Evolutionary conservation across 2,329 filamentous ascomycete genomes (phyloP).

Genomic region (Colletotrichum acutatum): DNA sequence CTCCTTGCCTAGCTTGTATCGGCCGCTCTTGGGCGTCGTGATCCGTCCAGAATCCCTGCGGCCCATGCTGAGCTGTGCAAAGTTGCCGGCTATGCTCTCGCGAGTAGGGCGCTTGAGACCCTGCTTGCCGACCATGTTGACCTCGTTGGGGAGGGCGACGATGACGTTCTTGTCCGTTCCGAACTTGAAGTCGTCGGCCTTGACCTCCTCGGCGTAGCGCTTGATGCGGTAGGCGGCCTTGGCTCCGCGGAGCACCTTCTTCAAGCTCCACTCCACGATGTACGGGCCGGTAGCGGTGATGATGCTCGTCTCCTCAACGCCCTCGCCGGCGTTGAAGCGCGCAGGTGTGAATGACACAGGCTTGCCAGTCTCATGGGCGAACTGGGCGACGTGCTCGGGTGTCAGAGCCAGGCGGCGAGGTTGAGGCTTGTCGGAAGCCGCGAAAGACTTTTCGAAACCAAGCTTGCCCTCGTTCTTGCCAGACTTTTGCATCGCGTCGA

Average conservation of each 20-base stretch:
- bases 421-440: conserved; percentile 92
- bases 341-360: conserved; percentile 90
- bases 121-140: conserved; percentile 94
- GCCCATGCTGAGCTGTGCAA: conserved; percentile 55
- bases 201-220: conserved; percentile 93
- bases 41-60: conserved; percentile 64
- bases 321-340: conserved; percentile 91
- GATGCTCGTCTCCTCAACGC: conserved; percentile 88
- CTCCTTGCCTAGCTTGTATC: conserved; percentile 80
- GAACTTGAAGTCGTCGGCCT: conserved; percentile 98
- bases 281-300: conserved; percentile 97
- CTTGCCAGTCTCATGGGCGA: conserved; percentile 93
- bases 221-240: conserved; percentile 97
- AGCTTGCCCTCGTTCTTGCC: conserved; percentile 98
- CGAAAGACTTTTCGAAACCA: conserved; percentile 95
- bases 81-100: conserved; percentile 85
- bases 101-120: conserved; percentile 88
- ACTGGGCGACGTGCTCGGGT: conserved; percentile 94
- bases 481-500: conserved; percentile 88
- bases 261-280: conserved; percentile 95
- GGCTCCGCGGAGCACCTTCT: conserved; percentile 83
- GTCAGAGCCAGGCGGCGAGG: conserved; percentile 89
- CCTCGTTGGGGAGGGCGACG: conserved; percentile 94
- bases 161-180: conserved; percentile 98
- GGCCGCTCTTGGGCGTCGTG: conserved; percentile 63